A percentile compares a stretch with the other conserved stretches of the same genome.
These are phyloP conservation scores for Zygotorulaspora mrakii DNA, from an alignment of 1,139 yeast genomes.

Conservation along the genomic window DNA sequence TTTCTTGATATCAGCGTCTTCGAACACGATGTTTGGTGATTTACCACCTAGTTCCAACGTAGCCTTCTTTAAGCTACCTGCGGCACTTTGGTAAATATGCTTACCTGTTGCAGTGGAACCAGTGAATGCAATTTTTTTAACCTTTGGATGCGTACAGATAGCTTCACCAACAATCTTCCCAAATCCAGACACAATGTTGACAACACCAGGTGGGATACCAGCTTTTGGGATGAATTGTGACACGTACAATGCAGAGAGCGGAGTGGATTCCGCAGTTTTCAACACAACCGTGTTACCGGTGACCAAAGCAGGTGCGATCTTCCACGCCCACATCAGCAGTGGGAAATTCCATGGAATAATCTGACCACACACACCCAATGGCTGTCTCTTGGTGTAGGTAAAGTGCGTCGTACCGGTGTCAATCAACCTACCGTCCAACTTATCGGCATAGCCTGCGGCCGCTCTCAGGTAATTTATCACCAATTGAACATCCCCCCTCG, in stretches of 20 bases:
- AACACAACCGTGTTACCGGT: conserved; percentile 59
- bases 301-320: conserved; percentile 58
- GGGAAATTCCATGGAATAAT: conserved; percentile 69
- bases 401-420: conserved; percentile 52
- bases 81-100: conserved; percentile 51
- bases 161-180: conserved; percentile 60
- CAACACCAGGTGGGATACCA: conserved; percentile 57
- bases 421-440: conserved; percentile 58
- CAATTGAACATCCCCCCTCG: conserved; percentile 52
- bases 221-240: conserved; percentile 50
- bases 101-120: conserved; percentile 63
- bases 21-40: conserved; percentile 57
- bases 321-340: conserved; percentile 59
- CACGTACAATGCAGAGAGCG: conserved; percentile 54
- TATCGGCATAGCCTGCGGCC: conserved; percentile 72
- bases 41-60: conserved; percentile 64
- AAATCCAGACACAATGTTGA: conserved; percentile 54
- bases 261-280: conserved; percentile 60
- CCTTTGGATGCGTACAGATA: conserved; percentile 47
- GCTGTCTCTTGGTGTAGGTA: conserved; percentile 48
- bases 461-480: conserved; percentile 55
- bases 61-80: conserved; percentile 52
- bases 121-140: conserved; percentile 57
- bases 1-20: conserved; percentile 49
- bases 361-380: conserved; percentile 62